Percentiles rank a stretch among this genome's conserved stretches.
phyloP scores from a whole-genome alignment of 495 filamentous ascomycete genomes.

The Daldinia concentrica region DNA sequence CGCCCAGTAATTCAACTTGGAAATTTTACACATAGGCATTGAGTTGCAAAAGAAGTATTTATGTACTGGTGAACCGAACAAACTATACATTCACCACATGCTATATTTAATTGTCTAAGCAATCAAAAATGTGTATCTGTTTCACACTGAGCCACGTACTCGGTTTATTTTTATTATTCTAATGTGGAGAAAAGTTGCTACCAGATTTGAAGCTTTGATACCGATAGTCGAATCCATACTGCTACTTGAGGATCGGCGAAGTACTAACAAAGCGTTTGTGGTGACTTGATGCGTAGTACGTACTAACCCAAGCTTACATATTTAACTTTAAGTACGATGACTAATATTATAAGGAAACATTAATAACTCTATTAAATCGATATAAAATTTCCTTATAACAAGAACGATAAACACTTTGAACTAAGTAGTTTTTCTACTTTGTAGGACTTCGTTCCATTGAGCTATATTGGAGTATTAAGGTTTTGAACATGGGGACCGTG shows the following conservation, averaged over 20 bases:
- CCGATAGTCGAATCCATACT: neutral
- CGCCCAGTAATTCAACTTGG: neutral
- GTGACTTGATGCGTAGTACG: neutral
- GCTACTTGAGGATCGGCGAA: neutral
- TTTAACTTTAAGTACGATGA: neutral
- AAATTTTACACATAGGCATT: neutral
- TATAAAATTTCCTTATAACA: neutral
- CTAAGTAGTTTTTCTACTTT: neutral
- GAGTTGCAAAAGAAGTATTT: neutral
- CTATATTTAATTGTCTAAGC: neutral
- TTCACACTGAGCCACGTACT: neutral
- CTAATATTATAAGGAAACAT: neutral
- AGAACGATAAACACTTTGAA: neutral
- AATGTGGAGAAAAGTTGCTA: neutral
- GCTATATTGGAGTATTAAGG: constrained; percentile 26
- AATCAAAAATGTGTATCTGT: neutral
- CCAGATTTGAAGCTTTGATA: neutral
- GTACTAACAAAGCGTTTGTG: neutral
- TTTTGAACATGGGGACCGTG: constrained; percentile 32
- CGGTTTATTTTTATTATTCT: neutral
- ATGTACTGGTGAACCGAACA: neutral
- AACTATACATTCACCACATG: neutral
- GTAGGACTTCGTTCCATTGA: constrained; percentile 16
- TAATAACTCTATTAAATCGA: neutral
- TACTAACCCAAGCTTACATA: neutral